Evolutionary conservation across 2,329 filamentous ascomycete species (phyloP), one percentile per base, ranked within the genome.

Genomic region (Anthostomella pinea): DNA sequence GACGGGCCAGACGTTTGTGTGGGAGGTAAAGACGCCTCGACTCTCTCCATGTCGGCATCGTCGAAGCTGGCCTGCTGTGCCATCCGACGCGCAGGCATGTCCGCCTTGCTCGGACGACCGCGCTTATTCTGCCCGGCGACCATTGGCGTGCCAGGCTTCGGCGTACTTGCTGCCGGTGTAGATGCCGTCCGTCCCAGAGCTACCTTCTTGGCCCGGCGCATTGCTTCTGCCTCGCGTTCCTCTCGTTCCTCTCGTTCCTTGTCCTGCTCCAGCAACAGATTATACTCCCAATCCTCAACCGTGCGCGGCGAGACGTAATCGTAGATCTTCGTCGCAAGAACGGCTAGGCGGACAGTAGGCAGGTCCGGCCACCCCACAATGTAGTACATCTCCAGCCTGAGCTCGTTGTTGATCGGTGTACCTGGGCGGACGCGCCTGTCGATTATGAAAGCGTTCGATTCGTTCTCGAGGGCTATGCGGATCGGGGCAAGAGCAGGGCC

Each of bases 241-340:
- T 59, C 53, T 21, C 54, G 35, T 16, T 49, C 54, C 14, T 52
- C 50, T 13, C 39, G 41, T 19, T 62, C 60, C 24, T 68, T 62
- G n/a, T 72, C 68, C 14, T 66, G 56, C 38, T 67, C 61, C 15
- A 69, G 59, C 32, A 67, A 65, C 10, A 65, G 58, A 2, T 62
- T 53, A 35, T 66, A 70, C 44, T 81, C 77, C 64, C 70, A 83
- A 0, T 77, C 66, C 52, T 83, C 79, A 3, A 80, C 48, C 8
- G 65, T 67, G 8, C 65, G 61, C 2, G 73, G 71, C 0, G 78
- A 80, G 6, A 83, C 77, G 43, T 79, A 82, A 20, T 81, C 70
- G 9, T 74, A 63, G 5, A 79, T 65, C 41, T 59, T 65, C 37
- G 62, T 67, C 63, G 49, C 70, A 51, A 47, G 68, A 2, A 80